Conservation (phyloP, 2,329 filamentous ascomycete genomes). For the Verticillium klebahnii region DNA sequence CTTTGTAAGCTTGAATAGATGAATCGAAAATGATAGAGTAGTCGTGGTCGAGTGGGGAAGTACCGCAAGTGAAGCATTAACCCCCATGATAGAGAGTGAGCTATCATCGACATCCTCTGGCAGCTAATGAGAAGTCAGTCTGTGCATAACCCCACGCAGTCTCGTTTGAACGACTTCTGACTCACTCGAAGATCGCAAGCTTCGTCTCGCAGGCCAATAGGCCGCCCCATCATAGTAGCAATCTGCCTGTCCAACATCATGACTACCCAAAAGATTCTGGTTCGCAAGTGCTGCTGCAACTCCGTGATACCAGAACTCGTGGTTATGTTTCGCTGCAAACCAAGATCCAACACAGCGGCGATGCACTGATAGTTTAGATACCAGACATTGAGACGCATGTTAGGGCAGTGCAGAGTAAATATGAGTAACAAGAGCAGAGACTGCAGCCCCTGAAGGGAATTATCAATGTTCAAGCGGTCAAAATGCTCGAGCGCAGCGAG, state of each 20-base stretch:
- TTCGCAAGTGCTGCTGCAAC: conserved; percentile 49
- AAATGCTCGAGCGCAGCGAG: conserved; percentile 41
- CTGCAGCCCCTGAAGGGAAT: conserved; percentile 43
- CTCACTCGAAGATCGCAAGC: conserved; percentile 46
- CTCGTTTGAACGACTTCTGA: neutral
- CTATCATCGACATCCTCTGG: conserved; percentile 20
- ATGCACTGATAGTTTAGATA: conserved; percentile 52
- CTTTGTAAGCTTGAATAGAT: conserved; percentile 40
- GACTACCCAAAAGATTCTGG: conserved; percentile 50
- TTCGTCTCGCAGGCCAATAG: conserved; percentile 50
- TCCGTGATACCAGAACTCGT: conserved; percentile 36
- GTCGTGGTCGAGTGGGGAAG: conserved; percentile 2
- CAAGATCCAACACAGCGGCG: conserved; percentile 44
- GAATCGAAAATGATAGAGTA: conserved; percentile 38
- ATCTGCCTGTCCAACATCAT: conserved; percentile 46
- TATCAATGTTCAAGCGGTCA: conserved; percentile 40
- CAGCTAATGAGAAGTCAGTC: conserved; percentile 17
- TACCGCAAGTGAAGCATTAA: too few relatives aligned
- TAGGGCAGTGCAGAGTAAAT: conserved; percentile 46
- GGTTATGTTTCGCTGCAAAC: conserved; percentile 44
- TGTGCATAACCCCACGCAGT: neutral
- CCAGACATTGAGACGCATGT: conserved; percentile 45
- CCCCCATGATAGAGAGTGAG: conserved; percentile 5
- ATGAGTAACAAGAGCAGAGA: conserved; percentile 41
- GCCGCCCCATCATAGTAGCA: conserved; percentile 51